Percentiles rank a stretch among this genome's conserved stretches.
These are phyloP conservation scores for Cladochytrium replicatum DNA, from an alignment of 192 early-diverging fungal species.

Conservation along the genomic window DNA sequence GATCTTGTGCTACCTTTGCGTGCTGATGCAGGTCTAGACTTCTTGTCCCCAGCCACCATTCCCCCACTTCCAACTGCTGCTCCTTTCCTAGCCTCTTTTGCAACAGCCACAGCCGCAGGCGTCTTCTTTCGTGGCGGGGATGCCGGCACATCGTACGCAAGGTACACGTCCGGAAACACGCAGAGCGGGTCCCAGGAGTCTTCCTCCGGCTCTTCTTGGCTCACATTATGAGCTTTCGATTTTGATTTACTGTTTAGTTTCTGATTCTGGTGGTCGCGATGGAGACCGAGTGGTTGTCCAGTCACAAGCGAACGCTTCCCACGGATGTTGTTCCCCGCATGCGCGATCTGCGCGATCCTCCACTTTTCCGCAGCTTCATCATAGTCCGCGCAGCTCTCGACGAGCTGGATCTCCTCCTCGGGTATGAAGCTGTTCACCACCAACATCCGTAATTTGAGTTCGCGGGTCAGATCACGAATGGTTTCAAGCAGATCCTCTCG, in stretches of 20 bases:
- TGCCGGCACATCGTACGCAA: slow-evolving; percentile 43
- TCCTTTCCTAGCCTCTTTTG: neutral
- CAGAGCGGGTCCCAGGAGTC: slow-evolving; percentile 43
- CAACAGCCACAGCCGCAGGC: slow-evolving; percentile 5
- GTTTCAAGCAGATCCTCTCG: slow-evolving; percentile 52
- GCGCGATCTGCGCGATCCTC: slow-evolving; percentile 40
- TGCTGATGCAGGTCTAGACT: no score
- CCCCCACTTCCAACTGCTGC: slow-evolving; percentile 1
- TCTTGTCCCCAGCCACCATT: no score
- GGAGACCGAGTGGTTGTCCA: slow-evolving; percentile 21
- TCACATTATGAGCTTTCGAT: neutral
- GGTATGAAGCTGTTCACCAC: slow-evolving; percentile 46
- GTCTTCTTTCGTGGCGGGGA: slow-evolving; percentile 5
- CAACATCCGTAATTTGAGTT: slow-evolving; percentile 41
- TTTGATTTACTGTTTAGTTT: neutral
- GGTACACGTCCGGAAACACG: slow-evolving; percentile 46
- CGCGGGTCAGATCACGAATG: slow-evolving; percentile 43
- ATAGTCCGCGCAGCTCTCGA: slow-evolving; percentile 45
- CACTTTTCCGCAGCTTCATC: slow-evolving; percentile 50
- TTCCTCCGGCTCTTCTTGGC: slow-evolving; percentile 20
- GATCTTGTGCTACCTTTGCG: slow-evolving; percentile 1
- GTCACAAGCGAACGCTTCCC: slow-evolving; percentile 40
- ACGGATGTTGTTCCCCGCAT: slow-evolving; percentile 51
- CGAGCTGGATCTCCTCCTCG: slow-evolving; percentile 29
- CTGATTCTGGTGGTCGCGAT: slow-evolving; percentile 21